These are phyloP conservation scores for Akanthomyces lecanii DNA, from an alignment of 2,329 filamentous ascomycete species.

Conservation along the genomic window DNA sequence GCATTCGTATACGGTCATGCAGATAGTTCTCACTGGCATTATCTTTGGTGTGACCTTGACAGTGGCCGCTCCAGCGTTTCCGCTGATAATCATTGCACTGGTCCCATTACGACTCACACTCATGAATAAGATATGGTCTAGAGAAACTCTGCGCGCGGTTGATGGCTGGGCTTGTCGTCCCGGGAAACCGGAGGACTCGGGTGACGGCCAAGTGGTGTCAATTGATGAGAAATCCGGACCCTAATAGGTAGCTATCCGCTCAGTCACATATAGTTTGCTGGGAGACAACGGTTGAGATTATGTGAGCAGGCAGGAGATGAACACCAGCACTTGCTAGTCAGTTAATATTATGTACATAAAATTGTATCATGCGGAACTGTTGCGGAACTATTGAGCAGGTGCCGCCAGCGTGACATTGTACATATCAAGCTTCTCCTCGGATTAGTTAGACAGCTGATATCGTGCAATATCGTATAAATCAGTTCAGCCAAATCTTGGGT, in stretches of 20 bases:
- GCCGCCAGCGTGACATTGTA: background rate
- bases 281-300: background rate
- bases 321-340: background rate
- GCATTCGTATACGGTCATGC: conserved; percentile 54
- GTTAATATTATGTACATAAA: conserved; percentile 1
- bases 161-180: conserved; percentile 47
- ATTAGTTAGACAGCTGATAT: background rate
- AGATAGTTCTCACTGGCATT: conserved; percentile 53
- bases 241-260: background rate
- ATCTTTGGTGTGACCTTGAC: conserved; percentile 63
- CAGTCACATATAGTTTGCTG: background rate
- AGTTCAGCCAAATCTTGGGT: background rate
- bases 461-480: background rate
- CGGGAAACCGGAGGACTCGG: conserved; percentile 48
- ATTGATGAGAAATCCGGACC: conserved; percentile 4
- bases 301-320: background rate
- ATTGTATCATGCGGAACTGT: conserved; percentile 13
- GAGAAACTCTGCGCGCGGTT: conserved; percentile 48
- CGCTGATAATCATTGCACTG: conserved; percentile 59
- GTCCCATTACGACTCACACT: conserved; percentile 57
- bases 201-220: conserved; percentile 17
- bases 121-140: conserved; percentile 58
- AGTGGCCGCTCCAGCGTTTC: conserved; percentile 58
- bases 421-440: background rate
- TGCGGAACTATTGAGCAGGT: conserved; percentile 9